These are phyloP conservation scores for Clavariopsis aquatica DNA, from an alignment of 495 filamentous ascomycete genomes.

Conservation along the genomic window DNA sequence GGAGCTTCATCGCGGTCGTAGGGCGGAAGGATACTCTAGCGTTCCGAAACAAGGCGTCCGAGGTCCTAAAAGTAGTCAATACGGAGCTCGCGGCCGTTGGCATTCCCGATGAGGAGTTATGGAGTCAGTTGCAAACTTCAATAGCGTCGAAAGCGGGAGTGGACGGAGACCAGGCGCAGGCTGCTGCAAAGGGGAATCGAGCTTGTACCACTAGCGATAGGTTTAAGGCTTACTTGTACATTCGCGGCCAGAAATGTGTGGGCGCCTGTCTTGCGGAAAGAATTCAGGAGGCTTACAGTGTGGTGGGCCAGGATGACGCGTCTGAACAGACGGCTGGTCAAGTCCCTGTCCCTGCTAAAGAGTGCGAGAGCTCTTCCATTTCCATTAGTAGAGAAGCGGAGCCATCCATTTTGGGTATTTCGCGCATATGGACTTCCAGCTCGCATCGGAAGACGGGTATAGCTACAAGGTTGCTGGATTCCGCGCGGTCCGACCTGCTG, in stretches of 20 bases:
- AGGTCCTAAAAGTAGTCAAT: constrained; percentile 67
- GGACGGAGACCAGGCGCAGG: constrained; percentile 38
- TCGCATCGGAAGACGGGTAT: constrained; percentile 61
- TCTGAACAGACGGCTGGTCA: constrained; percentile 24
- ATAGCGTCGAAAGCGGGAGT: constrained; percentile 10
- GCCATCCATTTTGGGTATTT: constrained; percentile 63
- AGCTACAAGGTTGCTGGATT: constrained; percentile 62
- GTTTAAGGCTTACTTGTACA: constrained; percentile 66
- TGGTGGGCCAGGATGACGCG: constrained; percentile 46
- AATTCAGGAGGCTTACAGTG: constrained; percentile 59
- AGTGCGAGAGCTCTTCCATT: constrained; percentile 47
- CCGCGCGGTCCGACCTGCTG: constrained; percentile 62
- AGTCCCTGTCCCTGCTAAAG: constrained; percentile 7
- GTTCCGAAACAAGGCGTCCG: constrained; percentile 59
- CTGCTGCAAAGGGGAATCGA: constrained; percentile 10
- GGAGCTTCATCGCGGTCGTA: constrained; percentile 59
- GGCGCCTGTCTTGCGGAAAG: constrained; percentile 67
- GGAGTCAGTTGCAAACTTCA: constrained; percentile 51
- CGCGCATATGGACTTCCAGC: constrained; percentile 72
- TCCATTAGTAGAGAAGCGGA: constrained; percentile 35
- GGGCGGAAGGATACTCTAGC: constrained; percentile 56
- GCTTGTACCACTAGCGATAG: constrained; percentile 47
- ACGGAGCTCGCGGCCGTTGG: constrained; percentile 64
- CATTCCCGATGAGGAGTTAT: constrained; percentile 60
- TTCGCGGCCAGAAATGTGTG: constrained; percentile 64